Evolutionary conservation across 2,329 filamentous ascomycete species (phyloP), one percentile per base, ranked within the genome.

Genomic region (Tolypocladium album): DNA sequence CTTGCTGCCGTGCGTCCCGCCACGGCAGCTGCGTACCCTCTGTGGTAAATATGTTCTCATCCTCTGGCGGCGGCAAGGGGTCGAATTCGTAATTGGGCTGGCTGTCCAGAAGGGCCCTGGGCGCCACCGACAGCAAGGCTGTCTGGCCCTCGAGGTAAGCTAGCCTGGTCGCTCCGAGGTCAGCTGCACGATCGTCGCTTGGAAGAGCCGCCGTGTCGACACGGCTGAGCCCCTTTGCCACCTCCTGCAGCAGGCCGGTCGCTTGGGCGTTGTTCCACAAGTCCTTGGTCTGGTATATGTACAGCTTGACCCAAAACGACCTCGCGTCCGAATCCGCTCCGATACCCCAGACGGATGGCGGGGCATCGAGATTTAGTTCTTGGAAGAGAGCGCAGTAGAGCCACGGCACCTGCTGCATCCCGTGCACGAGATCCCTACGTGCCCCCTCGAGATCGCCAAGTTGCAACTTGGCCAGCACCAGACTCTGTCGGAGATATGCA

Each of bases 251-350:
- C 9, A 96, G 74, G 5, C 79, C 76, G 4, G 82, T 86, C 17
- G 84, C 85, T 67, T 90, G 87, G 0, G 88, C 81, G 4, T 87
- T 91, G 69, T 92, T 92, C 92, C 92, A 97, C 4, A 96, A 76
- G 66, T 93, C 89, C 68, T 92, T 93, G 5, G 88, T 82, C 53
- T 88, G 84, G 60, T 84, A 79, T 36, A 90, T 80, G 69, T 96
- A 96, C 2, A 96, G 79, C 67, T 88, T 85, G 5, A 86, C 85
- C 67, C 90, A 83, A 43, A 96, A 82, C 59, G 83, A 80, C 24
- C 71, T 68, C 64, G 91, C 83, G 55, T 85, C 79, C 15, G 82
- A 78, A 38, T 85, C 82, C 0, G 86, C 84, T 67, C 85, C 81
- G 62, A 87, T 82, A 58, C 90, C 92, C 93, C 94, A 97, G 39